Evolutionary conservation across 176 grass and related monocot genomes (phyloP).

Genomic region (Puya raimondii): DNA sequence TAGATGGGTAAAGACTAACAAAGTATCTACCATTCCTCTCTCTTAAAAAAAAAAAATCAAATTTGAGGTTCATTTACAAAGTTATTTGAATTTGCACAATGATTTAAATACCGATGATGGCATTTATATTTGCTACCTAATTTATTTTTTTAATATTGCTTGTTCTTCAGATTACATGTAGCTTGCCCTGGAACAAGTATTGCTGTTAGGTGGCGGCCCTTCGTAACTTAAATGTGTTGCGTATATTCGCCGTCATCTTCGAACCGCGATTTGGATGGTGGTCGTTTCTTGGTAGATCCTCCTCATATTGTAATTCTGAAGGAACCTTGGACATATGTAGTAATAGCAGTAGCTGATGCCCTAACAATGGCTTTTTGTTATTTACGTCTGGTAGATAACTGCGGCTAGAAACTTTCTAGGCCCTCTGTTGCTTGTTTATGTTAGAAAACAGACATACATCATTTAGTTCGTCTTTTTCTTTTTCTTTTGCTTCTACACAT

Average conservation of each 20-base stretch:
- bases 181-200: neutral
- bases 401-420: neutral
- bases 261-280: neutral
- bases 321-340: neutral
- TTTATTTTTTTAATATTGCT: neutral
- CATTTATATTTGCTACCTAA: neutral
- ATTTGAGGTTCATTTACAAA: too few species aligned
- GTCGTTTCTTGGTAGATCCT: neutral
- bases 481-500: neutral
- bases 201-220: neutral
- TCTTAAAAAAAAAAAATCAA: too few species aligned
- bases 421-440: neutral
- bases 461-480: neutral
- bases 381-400: neutral
- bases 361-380: neutral
- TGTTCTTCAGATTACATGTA: neutral
- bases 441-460: neutral
- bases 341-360: neutral
- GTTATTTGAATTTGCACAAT: too few species aligned
- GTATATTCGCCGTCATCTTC: neutral
- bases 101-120: neutral
- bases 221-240: neutral
- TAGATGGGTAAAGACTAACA: too few species aligned
- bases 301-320: neutral
- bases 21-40: too few species aligned